These are phyloP conservation scores for Grifola frondosa DNA, from an alignment of 1,284 basidiomycete genomes.

Conservation along the genomic window DNA sequence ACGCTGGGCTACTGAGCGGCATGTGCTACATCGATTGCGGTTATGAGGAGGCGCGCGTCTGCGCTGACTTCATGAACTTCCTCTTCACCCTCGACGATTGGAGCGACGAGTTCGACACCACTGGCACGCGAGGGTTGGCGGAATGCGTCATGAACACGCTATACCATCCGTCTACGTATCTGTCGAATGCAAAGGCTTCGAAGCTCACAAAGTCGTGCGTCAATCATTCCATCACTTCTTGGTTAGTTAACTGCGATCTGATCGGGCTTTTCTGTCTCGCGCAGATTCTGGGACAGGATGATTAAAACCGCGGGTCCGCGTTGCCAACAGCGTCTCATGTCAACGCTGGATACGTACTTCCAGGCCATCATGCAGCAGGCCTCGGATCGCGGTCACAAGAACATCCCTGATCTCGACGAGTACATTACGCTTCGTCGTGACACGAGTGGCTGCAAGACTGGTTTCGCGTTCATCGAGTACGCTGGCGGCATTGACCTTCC, in stretches of 20 bases:
- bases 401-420: slow-evolving; percentile 35
- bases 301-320: slow-evolving; percentile 33
- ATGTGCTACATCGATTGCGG: slow-evolving; percentile 31
- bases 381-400: slow-evolving; percentile 33
- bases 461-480: slow-evolving; percentile 38
- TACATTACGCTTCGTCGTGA: slow-evolving; percentile 42
- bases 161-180: slow-evolving; percentile 19
- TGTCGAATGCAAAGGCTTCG: slow-evolving; percentile 21
- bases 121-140: slow-evolving; percentile 32
- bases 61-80: slow-evolving; percentile 36
- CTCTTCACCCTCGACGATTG: slow-evolving; percentile 37
- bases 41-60: slow-evolving; percentile 29
- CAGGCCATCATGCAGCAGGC: slow-evolving; percentile 44
- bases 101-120: slow-evolving; percentile 29
- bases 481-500: slow-evolving; percentile 39
- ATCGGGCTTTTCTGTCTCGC: slow-evolving; percentile 1
- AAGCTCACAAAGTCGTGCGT: slow-evolving; percentile 25
- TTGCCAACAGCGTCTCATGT: slow-evolving; percentile 39
- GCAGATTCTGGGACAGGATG: slow-evolving; percentile 41
- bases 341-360: slow-evolving; percentile 38
- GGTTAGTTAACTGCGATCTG: neutral
- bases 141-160: slow-evolving; percentile 36
- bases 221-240: neutral
- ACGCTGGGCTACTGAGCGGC: slow-evolving; percentile 26
- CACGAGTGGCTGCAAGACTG: slow-evolving; percentile 43